phyloP scores from a whole-genome alignment of 139 green algal species.

The Chlorella vulgaris region DNA sequence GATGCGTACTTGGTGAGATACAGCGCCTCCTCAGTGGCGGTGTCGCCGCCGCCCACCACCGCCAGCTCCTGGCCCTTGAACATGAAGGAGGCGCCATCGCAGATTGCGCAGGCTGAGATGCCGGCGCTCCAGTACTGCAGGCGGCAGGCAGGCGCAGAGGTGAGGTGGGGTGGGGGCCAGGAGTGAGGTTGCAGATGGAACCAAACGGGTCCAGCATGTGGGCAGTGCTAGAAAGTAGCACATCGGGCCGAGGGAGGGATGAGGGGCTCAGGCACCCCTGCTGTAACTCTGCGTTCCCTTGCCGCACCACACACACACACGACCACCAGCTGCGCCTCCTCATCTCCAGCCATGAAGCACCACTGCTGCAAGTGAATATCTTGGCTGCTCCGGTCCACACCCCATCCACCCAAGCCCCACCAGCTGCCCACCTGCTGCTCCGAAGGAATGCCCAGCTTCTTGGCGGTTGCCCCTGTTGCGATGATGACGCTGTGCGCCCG shows the following conservation, averaged over 20 bases:
- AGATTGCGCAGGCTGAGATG: constrained; percentile 98
- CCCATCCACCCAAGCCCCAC: no score
- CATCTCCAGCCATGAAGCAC: no score
- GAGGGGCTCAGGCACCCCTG: no score
- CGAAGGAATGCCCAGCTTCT: constrained; percentile 82
- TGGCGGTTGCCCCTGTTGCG: constrained; percentile 94
- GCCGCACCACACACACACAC: no score
- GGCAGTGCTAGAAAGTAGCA: no score
- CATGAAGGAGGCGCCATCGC: constrained; percentile 84
- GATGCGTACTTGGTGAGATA: constrained; percentile 98
- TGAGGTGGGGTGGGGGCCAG: neutral
- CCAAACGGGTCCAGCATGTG: no score
- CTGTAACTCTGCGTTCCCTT: no score
- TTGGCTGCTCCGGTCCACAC: no score
- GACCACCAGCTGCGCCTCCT: no score
- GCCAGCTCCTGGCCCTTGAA: constrained; percentile 90
- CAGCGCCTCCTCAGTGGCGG: constrained; percentile 92
- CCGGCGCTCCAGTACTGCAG: constrained; percentile 79
- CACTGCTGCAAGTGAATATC: neutral
- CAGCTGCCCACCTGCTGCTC: constrained; percentile 73
- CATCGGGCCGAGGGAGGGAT: no score
- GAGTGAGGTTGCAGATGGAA: neutral
- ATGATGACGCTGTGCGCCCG: constrained; percentile 89
- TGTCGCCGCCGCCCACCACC: constrained; percentile 97
- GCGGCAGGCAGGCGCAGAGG: neutral